phyloP scores from a whole-genome alignment of 1,284 basidiomycete species.

The Trametes pubescens region DNA sequence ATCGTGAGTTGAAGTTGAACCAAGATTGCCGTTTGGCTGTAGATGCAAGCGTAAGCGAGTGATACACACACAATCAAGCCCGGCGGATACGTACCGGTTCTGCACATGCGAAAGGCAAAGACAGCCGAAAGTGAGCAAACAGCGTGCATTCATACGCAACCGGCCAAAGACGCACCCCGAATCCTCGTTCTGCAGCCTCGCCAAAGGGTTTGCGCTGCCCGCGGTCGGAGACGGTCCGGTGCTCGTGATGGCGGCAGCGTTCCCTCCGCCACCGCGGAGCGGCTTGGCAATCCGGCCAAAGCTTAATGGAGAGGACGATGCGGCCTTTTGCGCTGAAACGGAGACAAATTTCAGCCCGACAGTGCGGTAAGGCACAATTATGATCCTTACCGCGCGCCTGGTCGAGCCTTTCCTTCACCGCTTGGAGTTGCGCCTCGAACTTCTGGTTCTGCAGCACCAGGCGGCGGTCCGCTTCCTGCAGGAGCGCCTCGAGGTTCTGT shows the following conservation, averaged over 20 bases:
- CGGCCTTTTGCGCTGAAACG: slow-evolving; percentile 77
- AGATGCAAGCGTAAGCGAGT: slow-evolving; percentile 27
- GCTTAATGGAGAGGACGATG: slow-evolving; percentile 72
- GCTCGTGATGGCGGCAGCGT: slow-evolving; percentile 46
- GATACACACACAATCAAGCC: slow-evolving; percentile 15
- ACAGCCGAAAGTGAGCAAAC: slow-evolving; percentile 19
- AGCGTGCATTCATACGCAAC: slow-evolving; percentile 23
- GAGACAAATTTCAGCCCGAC: slow-evolving; percentile 26
- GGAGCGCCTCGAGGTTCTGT: slow-evolving; percentile 90
- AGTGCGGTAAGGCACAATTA: slow-evolving; percentile 27
- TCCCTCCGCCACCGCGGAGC: slow-evolving; percentile 89
- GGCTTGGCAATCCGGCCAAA: slow-evolving; percentile 98
- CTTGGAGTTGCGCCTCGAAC: slow-evolving; percentile 92
- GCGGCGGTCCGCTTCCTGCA: slow-evolving; percentile 94
- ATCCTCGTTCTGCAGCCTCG: slow-evolving; percentile 82
- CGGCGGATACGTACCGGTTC: slow-evolving; percentile 39
- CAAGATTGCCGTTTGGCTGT: slow-evolving; percentile 87
- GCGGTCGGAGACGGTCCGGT: slow-evolving; percentile 54
- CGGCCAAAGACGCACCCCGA: slow-evolving; percentile 64
- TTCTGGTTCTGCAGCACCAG: slow-evolving; percentile 93
- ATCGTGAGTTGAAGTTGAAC: slow-evolving; percentile 83
- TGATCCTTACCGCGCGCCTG: slow-evolving; percentile 83
- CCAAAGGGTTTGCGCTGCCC: slow-evolving; percentile 64
- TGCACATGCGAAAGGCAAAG: slow-evolving; percentile 36
- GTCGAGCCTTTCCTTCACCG: slow-evolving; percentile 91